Conservation (phyloP, 768 basidiomycete genomes). For the Tricholoma terreum region DNA sequence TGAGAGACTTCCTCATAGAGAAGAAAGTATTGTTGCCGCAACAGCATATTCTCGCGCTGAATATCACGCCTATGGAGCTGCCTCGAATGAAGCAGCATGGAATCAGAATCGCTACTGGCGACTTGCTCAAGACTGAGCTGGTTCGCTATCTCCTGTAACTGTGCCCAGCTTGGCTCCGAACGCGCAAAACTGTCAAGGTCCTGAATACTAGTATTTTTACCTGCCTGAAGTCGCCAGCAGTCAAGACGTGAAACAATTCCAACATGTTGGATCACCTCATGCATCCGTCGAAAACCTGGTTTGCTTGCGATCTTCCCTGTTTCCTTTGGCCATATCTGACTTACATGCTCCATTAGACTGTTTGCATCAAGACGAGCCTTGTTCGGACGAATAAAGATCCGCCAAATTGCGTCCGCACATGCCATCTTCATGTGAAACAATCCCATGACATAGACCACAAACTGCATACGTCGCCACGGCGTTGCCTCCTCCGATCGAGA, state of each 20-base stretch:
- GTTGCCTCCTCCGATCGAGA: slow-evolving; percentile 24
- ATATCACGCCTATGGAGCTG: no score
- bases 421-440: slow-evolving; percentile 32
- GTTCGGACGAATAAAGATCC: slow-evolving; percentile 18
- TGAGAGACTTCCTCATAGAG: slow-evolving; percentile 34
- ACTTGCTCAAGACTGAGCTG: no score
- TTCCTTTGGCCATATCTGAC: slow-evolving; percentile 23
- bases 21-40: no score
- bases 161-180: no score
- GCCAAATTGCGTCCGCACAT: slow-evolving; percentile 22
- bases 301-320: slow-evolving; percentile 26
- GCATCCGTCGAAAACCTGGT: slow-evolving; percentile 34
- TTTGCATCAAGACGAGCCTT: slow-evolving; percentile 12
- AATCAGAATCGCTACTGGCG: no score
- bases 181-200: no score
- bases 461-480: slow-evolving; percentile 26
- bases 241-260: no score
- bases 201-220: no score
- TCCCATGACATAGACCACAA: slow-evolving; percentile 29
- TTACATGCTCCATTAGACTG: slow-evolving; percentile 20
- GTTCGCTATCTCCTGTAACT: no score
- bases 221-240: no score
- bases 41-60: no score
- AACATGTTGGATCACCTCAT: slow-evolving; percentile 30
- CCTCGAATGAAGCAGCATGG: no score